phyloP scores from a whole-genome alignment of 2,329 filamentous ascomycete species.

The Neonectria faginata region DNA sequence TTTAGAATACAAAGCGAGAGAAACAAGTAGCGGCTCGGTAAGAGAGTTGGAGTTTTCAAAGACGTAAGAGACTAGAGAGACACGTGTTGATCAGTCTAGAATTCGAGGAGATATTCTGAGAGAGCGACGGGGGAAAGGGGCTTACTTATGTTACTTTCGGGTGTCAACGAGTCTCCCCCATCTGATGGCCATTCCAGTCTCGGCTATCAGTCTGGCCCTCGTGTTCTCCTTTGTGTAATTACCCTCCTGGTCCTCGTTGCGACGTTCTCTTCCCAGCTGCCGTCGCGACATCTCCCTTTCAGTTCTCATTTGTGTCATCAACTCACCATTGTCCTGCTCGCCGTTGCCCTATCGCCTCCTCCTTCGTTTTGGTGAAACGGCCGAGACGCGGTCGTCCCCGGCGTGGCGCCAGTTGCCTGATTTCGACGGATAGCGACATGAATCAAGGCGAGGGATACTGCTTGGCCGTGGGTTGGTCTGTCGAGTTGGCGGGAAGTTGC shows the following conservation, averaged over 20 bases:
- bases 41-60: background rate
- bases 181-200: background rate
- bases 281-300: background rate
- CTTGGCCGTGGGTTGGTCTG: background rate
- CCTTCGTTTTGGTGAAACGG: background rate
- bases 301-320: background rate
- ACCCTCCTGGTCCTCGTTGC: background rate
- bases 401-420: background rate
- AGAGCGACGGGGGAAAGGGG: background rate
- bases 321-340: background rate
- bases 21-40: background rate
- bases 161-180: background rate
- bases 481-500: slow-evolving; percentile 4
- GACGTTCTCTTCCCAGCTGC: background rate
- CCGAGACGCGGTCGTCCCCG: background rate
- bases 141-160: background rate
- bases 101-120: background rate
- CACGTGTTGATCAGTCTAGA: background rate
- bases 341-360: background rate
- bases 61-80: background rate
- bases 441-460: background rate
- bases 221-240: background rate
- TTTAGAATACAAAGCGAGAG: background rate
- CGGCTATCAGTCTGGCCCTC: background rate
- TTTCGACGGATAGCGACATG: slow-evolving; percentile 4